phyloP scores from a whole-genome alignment of 2,329 filamentous ascomycete genomes.

The Berkeleyomyces rouxiae region DNA sequence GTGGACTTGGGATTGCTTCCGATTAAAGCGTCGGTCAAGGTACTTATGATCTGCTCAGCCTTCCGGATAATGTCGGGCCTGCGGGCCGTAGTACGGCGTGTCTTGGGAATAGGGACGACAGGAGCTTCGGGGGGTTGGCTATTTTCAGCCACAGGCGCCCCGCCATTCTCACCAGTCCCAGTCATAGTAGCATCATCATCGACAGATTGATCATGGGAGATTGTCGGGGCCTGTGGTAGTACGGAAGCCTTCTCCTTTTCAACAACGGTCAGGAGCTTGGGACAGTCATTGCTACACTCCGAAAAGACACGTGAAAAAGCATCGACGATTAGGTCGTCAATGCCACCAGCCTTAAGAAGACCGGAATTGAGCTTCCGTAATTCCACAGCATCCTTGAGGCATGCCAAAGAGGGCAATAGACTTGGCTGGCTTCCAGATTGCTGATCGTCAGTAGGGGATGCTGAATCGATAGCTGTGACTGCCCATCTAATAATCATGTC shows the following conservation, averaged over 20 bases:
- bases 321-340: constrained; percentile 90
- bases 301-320: constrained; percentile 44
- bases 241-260: constrained; percentile 20
- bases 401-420: constrained; percentile 27
- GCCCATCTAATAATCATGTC: constrained; percentile 41
- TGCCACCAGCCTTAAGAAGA: constrained; percentile 67
- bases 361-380: constrained; percentile 63
- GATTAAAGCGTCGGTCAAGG: neutral
- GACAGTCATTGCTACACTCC: constrained; percentile 5
- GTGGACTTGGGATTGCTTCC: neutral
- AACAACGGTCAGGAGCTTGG: constrained; percentile 2
- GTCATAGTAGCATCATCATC: constrained; percentile 5
- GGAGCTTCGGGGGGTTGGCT: neutral
- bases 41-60: constrained; percentile 38
- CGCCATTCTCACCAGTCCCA: constrained; percentile 19
- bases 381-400: constrained; percentile 41
- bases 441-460: neutral
- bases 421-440: neutral
- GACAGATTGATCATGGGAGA: neutral
- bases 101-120: constrained; percentile 17
- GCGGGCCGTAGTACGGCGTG: constrained; percentile 30
- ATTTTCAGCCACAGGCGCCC: constrained; percentile 1
- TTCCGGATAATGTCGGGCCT: constrained; percentile 43
- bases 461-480: neutral
- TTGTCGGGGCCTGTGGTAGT: neutral